phyloP scores from a whole-genome alignment of 495 filamentous ascomycete species.

The Annulohypoxylon stygium region DNA sequence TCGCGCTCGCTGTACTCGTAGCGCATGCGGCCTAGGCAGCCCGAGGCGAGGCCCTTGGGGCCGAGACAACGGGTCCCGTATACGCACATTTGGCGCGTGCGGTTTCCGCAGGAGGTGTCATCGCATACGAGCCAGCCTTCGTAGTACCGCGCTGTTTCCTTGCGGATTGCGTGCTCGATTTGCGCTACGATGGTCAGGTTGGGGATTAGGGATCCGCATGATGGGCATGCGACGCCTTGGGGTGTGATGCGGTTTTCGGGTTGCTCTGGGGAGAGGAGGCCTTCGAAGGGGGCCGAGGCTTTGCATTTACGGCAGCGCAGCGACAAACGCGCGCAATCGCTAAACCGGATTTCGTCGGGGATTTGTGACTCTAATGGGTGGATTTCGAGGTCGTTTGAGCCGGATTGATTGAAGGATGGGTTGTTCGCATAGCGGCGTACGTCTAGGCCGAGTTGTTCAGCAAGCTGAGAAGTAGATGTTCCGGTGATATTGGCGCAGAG shows the following conservation, averaged over 20 bases:
- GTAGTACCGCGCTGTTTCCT: conserved; percentile 85
- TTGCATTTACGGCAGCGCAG: conserved; percentile 88
- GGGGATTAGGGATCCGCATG: conserved; percentile 69
- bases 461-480: conserved; percentile 87
- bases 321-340: conserved; percentile 76
- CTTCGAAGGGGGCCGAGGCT: conserved; percentile 76
- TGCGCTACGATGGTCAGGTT: conserved; percentile 85
- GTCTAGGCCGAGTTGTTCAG: conserved; percentile 94
- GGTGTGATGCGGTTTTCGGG: conserved; percentile 69
- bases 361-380: conserved; percentile 94
- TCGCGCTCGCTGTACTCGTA: conserved; percentile 90
- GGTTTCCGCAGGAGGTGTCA: conserved; percentile 85
- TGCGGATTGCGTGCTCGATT: conserved; percentile 84
- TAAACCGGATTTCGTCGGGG: conserved; percentile 87
- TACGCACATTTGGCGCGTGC: conserved; percentile 91
- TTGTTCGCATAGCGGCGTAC: conserved; percentile 83
- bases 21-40: conserved; percentile 87
- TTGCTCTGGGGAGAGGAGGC: conserved; percentile 61
- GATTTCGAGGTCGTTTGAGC: conserved; percentile 74
- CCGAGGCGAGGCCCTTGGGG: conserved; percentile 81
- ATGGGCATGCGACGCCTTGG: conserved; percentile 80
- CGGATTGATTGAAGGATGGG: conserved; percentile 61
- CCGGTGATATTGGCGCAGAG: conserved; percentile 95
- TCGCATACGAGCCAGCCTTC: conserved; percentile 92
- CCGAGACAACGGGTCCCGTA: conserved; percentile 92